These are phyloP conservation scores for Trichoderma breve DNA, from an alignment of 2,329 filamentous ascomycete species.

Conservation along the genomic window DNA sequence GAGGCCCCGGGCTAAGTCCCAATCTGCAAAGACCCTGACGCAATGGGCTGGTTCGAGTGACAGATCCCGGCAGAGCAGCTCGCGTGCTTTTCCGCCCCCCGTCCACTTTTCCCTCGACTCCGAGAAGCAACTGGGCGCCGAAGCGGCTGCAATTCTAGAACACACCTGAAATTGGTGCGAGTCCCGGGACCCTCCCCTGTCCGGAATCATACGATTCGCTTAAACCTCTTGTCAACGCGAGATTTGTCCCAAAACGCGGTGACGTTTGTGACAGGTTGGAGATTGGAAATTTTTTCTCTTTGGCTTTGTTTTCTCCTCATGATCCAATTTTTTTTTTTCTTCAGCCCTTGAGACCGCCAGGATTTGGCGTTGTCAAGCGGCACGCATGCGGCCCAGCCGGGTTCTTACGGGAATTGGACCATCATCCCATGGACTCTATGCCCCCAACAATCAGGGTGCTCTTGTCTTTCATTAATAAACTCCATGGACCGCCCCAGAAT, in stretches of 20 bases:
- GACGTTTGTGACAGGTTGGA: not conserved
- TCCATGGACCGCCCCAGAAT: not conserved
- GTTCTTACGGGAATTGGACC: not conserved
- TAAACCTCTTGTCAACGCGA: not conserved
- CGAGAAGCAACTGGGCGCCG: not conserved
- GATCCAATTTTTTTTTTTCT: not conserved
- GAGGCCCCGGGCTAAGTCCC: not conserved
- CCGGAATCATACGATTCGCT: constrained; percentile 14
- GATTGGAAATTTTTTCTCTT: not conserved
- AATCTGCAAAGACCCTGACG: constrained; percentile 14
- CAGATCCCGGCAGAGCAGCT: not conserved
- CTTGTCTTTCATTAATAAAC: not conserved
- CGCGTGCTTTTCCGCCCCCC: not conserved
- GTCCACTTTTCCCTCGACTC: not conserved
- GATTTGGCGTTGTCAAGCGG: not conserved
- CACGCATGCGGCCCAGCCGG: constrained; percentile 7
- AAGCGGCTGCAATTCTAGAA: constrained; percentile 6
- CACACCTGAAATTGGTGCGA: not conserved
- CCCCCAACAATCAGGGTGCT: not conserved
- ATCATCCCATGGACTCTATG: not conserved
- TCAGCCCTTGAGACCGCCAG: not conserved
- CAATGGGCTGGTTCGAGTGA: constrained; percentile 10
- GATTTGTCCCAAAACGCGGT: not conserved
- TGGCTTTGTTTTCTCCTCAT: not conserved
- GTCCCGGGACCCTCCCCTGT: not conserved